Percentiles rank a stretch among this genome's conserved stretches.
phyloP scores from a whole-genome alignment of 306 rosid species.

The Notholithocarpus densiflorus region DNA sequence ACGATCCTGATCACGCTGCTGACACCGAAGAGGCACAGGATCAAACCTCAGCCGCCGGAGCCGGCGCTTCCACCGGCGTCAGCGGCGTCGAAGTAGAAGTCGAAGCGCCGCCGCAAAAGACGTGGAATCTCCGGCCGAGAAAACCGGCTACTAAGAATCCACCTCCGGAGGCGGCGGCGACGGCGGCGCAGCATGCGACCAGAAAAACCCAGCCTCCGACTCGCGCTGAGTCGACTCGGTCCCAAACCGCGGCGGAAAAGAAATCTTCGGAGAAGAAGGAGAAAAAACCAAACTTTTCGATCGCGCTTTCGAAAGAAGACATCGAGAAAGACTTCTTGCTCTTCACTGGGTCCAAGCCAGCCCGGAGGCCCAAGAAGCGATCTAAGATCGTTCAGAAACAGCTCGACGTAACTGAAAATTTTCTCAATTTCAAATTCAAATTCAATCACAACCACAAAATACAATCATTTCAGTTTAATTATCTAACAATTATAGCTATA shows the following conservation, averaged over 20 bases:
- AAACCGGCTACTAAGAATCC: constrained; percentile 12
- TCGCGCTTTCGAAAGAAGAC: constrained; percentile 25
- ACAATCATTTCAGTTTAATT: too few relatives aligned
- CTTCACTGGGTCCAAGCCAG: constrained; percentile 32
- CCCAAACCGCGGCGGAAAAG: not conserved
- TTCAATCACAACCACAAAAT: not conserved
- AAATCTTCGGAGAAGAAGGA: not conserved
- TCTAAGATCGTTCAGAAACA: constrained; percentile 15
- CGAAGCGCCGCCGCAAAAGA: constrained; percentile 8
- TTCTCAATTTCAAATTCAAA: not conserved
- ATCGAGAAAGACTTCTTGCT: constrained; percentile 34
- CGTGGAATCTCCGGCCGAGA: constrained; percentile 43
- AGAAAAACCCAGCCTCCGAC: not conserved
- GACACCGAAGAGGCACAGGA: not conserved
- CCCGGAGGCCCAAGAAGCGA: constrained; percentile 30
- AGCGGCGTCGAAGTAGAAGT: not conserved
- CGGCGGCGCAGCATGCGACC: not conserved
- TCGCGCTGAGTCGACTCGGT: not conserved
- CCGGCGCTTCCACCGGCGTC: not conserved
- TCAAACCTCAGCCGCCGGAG: not conserved
- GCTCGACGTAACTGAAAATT: constrained; percentile 31
- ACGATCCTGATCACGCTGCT: too few relatives aligned
- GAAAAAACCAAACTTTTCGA: not conserved
- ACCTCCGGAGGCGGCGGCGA: not conserved
- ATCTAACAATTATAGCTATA: not conserved